Percentiles rank a stretch among this genome's conserved stretches.
phyloP scores from a whole-genome alignment of 2,329 filamentous ascomycete genomes.

The Massarina eburnea region DNA sequence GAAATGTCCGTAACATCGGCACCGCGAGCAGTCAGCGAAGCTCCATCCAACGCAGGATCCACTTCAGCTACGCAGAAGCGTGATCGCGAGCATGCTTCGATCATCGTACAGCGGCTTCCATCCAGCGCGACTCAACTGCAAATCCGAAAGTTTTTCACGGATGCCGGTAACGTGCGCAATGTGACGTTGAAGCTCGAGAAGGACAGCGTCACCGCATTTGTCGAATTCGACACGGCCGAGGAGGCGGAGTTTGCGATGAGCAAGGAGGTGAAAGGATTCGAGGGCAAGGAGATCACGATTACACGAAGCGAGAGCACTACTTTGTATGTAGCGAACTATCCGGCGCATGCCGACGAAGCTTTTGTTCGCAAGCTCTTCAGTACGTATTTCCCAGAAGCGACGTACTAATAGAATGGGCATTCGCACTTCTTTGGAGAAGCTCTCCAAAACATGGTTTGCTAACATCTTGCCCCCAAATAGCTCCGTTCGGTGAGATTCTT shows the following conservation, averaged over 20 bases:
- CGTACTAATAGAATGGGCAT: too few species aligned
- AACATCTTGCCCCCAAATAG: too few species aligned
- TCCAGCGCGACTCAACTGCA: conserved; percentile 67
- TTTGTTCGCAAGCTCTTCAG: conserved; percentile 68
- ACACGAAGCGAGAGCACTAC: conserved; percentile 75
- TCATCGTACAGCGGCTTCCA: conserved; percentile 80
- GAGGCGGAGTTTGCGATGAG: conserved; percentile 81
- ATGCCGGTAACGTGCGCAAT: conserved; percentile 82
- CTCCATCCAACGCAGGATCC: conserved; percentile 34
- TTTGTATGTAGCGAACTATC: conserved; percentile 89
- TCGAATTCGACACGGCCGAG: conserved; percentile 81
- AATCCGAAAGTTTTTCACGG: conserved; percentile 86
- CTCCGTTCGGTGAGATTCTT: conserved; percentile 75
- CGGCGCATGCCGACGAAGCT: conserved; percentile 70
- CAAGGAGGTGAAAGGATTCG: conserved; percentile 77
- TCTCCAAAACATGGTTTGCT: too few species aligned
- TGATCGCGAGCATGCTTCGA: conserved; percentile 86
- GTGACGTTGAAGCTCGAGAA: conserved; percentile 68
- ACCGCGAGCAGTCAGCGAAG: conserved; percentile 32
- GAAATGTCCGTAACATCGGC: conserved; percentile 10
- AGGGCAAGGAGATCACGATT: conserved; percentile 72
- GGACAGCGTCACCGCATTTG: conserved; percentile 67
- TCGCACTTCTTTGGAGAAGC: too few species aligned
- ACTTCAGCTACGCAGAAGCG: conserved; percentile 63
- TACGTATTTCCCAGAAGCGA: too few species aligned